A percentile compares a stretch with the other conserved stretches of the same genome.
Evolutionary conservation across 306 rosid genomes (phyloP).

Genomic region (Datisca glomerata): DNA sequence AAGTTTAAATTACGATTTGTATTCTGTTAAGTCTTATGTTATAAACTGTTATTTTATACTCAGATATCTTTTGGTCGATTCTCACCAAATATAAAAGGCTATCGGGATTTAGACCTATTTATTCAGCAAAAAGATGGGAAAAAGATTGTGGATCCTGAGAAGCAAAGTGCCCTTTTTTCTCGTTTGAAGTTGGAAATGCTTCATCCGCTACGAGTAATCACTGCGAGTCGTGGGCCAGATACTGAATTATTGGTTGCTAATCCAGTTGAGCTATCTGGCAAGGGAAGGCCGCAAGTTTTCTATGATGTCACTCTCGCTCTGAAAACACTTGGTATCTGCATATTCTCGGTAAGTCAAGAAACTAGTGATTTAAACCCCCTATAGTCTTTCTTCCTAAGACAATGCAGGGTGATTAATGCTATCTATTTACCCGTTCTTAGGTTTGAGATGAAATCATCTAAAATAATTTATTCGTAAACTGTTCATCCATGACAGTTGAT

Average conservation of each 20-base stretch:
- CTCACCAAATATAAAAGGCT: conserved; percentile 26
- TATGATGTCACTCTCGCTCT: conserved; percentile 63
- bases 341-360: conserved; percentile 53
- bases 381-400: background rate
- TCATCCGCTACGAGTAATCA: conserved; percentile 60
- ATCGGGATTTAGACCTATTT: conserved; percentile 60
- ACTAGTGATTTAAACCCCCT: background rate
- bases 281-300: conserved; percentile 74
- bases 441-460: too few relatives aligned
- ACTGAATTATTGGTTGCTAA: conserved; percentile 60
- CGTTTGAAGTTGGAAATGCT: conserved; percentile 68
- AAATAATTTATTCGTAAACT: too few relatives aligned
- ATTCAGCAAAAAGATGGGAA: conserved; percentile 57
- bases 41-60: too few relatives aligned
- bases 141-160: conserved; percentile 50
- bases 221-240: conserved; percentile 68
- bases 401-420: background rate
- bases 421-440: too few relatives aligned
- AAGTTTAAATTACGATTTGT: too few relatives aligned
- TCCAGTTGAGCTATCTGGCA: conserved; percentile 77
- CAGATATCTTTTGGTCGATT: conserved; percentile 61
- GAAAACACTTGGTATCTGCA: conserved; percentile 54
- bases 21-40: too few relatives aligned
- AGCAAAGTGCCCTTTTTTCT: conserved; percentile 36
- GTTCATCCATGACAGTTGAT: too few relatives aligned